A percentile compares a stretch with the other conserved stretches of the same genome.
Evolutionary conservation across 2,329 filamentous ascomycete species (phyloP).

Genomic region (Phialophora macrospora): DNA sequence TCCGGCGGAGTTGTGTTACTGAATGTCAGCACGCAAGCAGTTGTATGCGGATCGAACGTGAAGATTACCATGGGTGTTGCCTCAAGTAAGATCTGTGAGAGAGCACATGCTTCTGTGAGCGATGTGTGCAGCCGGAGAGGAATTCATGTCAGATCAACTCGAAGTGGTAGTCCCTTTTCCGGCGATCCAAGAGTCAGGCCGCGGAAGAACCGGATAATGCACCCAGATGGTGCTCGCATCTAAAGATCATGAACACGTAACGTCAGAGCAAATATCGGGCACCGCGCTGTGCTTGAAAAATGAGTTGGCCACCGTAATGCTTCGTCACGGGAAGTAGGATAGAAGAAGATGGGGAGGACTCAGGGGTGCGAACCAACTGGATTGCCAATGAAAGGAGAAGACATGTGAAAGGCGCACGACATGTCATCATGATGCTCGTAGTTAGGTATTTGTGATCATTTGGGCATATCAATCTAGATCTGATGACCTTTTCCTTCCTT

Average conservation of each 20-base stretch:
- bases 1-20: neutral
- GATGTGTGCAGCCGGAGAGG: neutral
- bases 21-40: neutral
- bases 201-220: neutral
- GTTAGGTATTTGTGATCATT: neutral
- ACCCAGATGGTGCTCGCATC: neutral
- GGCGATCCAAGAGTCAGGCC: too few relatives aligned
- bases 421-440: neutral
- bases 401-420: neutral
- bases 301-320: neutral
- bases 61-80: neutral
- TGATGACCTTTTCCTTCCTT: neutral
- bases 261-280: neutral
- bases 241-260: neutral
- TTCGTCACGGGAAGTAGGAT: neutral
- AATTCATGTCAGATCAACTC: neutral
- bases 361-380: neutral
- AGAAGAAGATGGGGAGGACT: neutral
- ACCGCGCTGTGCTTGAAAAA: neutral
- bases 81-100: neutral
- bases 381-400: neutral
- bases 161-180: neutral
- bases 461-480: neutral
- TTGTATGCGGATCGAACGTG: neutral
- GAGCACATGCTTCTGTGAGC: neutral